Conservation (phyloP, 164 flowering plant genomes). For the Aristolochia californica region DNA sequence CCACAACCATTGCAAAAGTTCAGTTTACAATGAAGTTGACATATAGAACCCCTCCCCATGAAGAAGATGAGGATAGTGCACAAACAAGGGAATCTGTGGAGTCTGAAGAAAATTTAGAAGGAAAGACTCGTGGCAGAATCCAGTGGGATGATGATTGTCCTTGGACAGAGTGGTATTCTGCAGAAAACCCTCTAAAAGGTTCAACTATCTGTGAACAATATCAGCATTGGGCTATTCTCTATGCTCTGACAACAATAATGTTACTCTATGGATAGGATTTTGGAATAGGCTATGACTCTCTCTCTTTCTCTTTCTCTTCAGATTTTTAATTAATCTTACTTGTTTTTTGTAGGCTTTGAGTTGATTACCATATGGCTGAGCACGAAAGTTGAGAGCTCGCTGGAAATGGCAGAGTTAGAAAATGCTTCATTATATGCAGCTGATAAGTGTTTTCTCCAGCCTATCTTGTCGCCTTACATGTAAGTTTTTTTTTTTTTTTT, state of each 20-base stretch:
- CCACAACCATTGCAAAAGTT: conserved; percentile 52
- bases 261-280: too few relatives aligned
- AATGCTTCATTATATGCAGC: conserved; percentile 85
- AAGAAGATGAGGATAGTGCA: conserved; percentile 41
- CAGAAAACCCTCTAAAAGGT: conserved; percentile 93
- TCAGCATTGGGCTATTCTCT: too few relatives aligned
- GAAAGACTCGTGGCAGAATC: conserved; percentile 23
- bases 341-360: conserved; percentile 54
- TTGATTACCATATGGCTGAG: conserved; percentile 63
- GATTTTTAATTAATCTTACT: conserved; percentile 1
- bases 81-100: conserved; percentile 37
- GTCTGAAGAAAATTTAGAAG: conserved; percentile 23
- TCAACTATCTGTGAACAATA: too few relatives aligned
- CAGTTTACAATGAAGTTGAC: conserved; percentile 80
- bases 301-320: neutral
- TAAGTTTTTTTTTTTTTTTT: conserved; percentile 37
- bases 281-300: too few relatives aligned
- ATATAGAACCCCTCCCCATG: conserved; percentile 58
- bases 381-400: conserved; percentile 59
- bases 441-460: conserved; percentile 62
- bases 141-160: conserved; percentile 99
- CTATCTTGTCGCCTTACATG: conserved; percentile 43
- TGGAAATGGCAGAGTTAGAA: conserved; percentile 95
- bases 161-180: conserved; percentile 98
- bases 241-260: too few relatives aligned